Percentiles rank a stretch among this genome's conserved stretches.
Evolutionary conservation across 768 basidiomycete genomes (phyloP).

Genomic region (Boletus edulis): DNA sequence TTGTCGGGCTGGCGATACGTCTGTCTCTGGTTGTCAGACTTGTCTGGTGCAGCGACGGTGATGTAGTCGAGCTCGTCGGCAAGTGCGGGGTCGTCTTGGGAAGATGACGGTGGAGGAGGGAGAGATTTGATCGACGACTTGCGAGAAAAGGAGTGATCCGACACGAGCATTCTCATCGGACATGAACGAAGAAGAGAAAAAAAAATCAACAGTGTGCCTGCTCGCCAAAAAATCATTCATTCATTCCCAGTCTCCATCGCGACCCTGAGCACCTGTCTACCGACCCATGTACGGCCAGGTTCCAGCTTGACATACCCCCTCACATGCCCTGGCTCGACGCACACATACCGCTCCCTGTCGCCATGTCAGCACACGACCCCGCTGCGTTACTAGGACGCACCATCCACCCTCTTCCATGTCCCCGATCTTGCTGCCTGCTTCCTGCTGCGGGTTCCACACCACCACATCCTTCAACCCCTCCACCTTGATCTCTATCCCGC

Average conservation of each 20-base stretch:
- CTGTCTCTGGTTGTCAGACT: conserved; percentile 35
- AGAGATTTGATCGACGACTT: conserved; percentile 24
- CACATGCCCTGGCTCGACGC: conserved; percentile 89
- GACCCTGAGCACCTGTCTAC: conserved; percentile 63
- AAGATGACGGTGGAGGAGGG: neutral
- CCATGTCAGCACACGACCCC: neutral
- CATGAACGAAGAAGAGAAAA: neutral
- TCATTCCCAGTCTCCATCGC: conserved; percentile 14
- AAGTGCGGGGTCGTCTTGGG: conserved; percentile 33
- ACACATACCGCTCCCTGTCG: conserved; percentile 79
- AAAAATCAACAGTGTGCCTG: neutral
- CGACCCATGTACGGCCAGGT: conserved; percentile 71
- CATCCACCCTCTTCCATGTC: conserved; percentile 93
- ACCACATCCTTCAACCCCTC: conserved; percentile 74
- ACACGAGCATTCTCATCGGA: neutral
- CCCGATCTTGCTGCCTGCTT: conserved; percentile 64
- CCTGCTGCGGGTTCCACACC: conserved; percentile 90
- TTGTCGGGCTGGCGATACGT: conserved; percentile 54
- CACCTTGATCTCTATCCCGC: conserved; percentile 51
- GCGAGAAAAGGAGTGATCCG: conserved; percentile 42
- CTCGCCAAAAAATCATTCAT: neutral
- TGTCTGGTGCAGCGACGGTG: conserved; percentile 39
- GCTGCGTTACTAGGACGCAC: too few species aligned
- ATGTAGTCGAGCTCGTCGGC: conserved; percentile 78
- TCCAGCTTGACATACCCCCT: conserved; percentile 63